Evolutionary conservation across 768 basidiomycete species (phyloP).

Genomic region (Hydnomerulius pinastri): DNA sequence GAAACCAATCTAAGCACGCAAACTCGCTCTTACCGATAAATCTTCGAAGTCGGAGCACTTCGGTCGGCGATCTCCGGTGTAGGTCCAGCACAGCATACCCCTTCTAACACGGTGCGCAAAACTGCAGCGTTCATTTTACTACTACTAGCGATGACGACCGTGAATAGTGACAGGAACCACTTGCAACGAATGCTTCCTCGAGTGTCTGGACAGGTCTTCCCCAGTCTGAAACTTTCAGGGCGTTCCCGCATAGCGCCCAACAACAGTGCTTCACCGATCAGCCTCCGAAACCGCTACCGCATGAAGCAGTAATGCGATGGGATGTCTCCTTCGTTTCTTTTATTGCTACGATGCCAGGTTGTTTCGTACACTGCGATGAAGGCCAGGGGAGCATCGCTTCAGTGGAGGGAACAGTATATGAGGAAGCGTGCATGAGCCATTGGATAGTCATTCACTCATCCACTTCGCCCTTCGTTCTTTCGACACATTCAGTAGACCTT

Average conservation of each 20-base stretch:
- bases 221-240: not conserved
- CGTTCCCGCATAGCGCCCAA: too few relatives aligned
- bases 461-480: not conserved
- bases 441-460: not conserved
- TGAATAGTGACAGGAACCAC: too few relatives aligned
- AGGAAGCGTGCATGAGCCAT: not conserved
- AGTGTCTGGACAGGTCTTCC: not conserved
- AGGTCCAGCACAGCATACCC: not conserved
- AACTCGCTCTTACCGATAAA: too few relatives aligned
- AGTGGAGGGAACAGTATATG: slow-evolving; percentile 3
- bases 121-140: too few relatives aligned
- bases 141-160: too few relatives aligned
- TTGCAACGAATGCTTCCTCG: not conserved
- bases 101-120: too few relatives aligned
- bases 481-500: too few relatives aligned
- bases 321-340: not conserved
- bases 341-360: not conserved
- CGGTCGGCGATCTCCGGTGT: too few relatives aligned
- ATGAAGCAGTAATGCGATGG: not conserved
- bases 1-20: too few relatives aligned
- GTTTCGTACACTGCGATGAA: not conserved
- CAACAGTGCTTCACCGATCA: not conserved
- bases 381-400: not conserved
- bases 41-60: too few relatives aligned
- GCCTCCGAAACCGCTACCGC: not conserved